Base-by-base conservation (phyloP, 306 rosid genomes). In the Chamaecrista fasciculata region DNA sequence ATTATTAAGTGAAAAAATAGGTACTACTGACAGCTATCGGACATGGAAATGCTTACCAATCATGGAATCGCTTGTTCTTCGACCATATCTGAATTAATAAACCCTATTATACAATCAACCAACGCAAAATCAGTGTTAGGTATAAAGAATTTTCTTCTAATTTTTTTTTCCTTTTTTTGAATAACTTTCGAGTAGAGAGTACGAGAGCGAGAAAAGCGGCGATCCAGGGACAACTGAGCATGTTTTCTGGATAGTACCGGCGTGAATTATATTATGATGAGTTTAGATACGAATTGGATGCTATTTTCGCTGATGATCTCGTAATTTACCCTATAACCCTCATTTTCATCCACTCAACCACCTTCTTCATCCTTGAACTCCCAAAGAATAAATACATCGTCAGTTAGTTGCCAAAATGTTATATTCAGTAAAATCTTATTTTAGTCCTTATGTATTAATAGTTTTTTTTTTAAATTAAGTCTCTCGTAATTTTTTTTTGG, bases 181-280 rank as follows among this genome's bases (percentile, higher is more conserved):
- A n/a, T n/a, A n/a, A n/a, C n/a, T n/a, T n/a, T n/a, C n/a, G n/a
- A 14, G 7, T 40, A 23, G 15, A 51, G 57, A 28, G 6, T 28
- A 37, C 12, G 49, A 53, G 11, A 5, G 14, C 10, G 63, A 14
- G 50, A 26, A 49, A 72, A 61, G 51, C 28, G 62, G 26, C 47
- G 42, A 75, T 67, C 79, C 79, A 21, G 40, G 60, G 59, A 39
- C 58, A 61, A 40, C 75, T 76, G 49, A 9, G 64, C 72, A 70
- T 69, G 76, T 76, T 69, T 76, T 76, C 34, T 20, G 80, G 64
- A 25, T 63, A 20, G 25, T 23, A 44, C 9, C 1, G 10, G 18
- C 10, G 5, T 37, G 33, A 28, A 28, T 28, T 28, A 28, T 28
- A 28, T 28, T 2, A 28, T 28, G 49, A 37, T 8, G 1, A 25